phyloP scores from a whole-genome alignment of 108 stramenopile species.

The Conticribra guillardii region DNA sequence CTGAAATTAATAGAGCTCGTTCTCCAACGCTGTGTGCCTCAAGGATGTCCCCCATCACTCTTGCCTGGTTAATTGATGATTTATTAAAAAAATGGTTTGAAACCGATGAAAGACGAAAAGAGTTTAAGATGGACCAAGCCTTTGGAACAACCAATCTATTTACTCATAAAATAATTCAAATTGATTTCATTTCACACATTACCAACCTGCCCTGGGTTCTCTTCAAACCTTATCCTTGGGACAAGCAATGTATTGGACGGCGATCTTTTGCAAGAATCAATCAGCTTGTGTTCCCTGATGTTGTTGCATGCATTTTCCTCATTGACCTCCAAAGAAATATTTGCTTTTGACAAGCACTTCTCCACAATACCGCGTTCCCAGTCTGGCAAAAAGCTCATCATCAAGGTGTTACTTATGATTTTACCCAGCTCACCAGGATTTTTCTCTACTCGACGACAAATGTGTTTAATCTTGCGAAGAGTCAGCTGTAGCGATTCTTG shows the following conservation, averaged over 20 bases:
- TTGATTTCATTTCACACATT: no score
- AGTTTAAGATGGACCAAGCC: no score
- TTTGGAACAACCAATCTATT: no score
- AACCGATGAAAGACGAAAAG: no score
- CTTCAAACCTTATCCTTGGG: conserved; percentile 51
- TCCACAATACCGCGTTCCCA: conserved; percentile 49
- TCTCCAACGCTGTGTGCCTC: conserved; percentile 68
- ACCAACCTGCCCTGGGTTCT: conserved; percentile 54
- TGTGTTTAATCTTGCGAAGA: conserved; percentile 60
- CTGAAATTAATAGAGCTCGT: conserved; percentile 70
- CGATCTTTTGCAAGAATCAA: conserved; percentile 31
- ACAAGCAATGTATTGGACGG: conserved; percentile 54
- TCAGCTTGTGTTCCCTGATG: conserved; percentile 19
- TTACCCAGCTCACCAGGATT: conserved; percentile 30
- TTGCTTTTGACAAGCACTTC: conserved; percentile 42
- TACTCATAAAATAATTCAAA: no score
- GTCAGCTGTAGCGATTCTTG: conserved; percentile 50
- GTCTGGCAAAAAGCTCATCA: conserved; percentile 58
- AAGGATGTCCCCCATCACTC: conserved; percentile 54
- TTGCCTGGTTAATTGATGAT: no score
- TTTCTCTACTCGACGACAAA: conserved; percentile 50
- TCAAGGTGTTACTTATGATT: conserved; percentile 42
- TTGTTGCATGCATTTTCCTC: conserved; percentile 1
- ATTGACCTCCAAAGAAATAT: conserved; percentile 13
- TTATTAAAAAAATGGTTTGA: no score